Percentiles rank a stretch among this genome's conserved stretches.
Conservation (phyloP, 352 stramenopile species). For the Globisporangium apiculatum region DNA sequence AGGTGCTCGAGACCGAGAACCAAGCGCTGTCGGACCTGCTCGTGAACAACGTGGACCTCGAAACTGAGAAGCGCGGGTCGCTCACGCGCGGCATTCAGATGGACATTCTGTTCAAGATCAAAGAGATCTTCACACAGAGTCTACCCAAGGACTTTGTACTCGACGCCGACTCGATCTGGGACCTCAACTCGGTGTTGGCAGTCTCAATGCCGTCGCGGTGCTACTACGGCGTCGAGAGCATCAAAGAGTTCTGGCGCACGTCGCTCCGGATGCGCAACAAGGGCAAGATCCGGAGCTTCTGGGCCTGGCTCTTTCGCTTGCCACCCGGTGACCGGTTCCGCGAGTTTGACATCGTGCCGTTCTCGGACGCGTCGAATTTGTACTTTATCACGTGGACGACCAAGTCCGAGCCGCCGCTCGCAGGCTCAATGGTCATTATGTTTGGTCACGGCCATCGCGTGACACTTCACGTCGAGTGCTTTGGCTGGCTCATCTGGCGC, state of each 20-base stretch:
- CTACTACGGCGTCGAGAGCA: slow-evolving; percentile 83
- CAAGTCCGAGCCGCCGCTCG: slow-evolving; percentile 65
- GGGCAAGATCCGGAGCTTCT: slow-evolving; percentile 84
- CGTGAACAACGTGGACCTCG: slow-evolving; percentile 58
- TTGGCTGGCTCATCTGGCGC: slow-evolving; percentile 82
- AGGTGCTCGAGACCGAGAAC: slow-evolving; percentile 62
- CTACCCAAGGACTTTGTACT: slow-evolving; percentile 81
- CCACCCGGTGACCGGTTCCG: slow-evolving; percentile 66
- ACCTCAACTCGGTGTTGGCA: slow-evolving; percentile 76
- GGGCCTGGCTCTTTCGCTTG: slow-evolving; percentile 76
- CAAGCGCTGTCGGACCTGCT: slow-evolving; percentile 65
- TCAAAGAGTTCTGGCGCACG: slow-evolving; percentile 84
- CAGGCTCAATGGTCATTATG: slow-evolving; percentile 80
- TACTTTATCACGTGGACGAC: slow-evolving; percentile 85
- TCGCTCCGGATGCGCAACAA: slow-evolving; percentile 84
- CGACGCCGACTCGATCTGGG: slow-evolving; percentile 80
- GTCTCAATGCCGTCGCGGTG: slow-evolving; percentile 82
- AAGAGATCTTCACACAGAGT: slow-evolving; percentile 84
- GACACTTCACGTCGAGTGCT: slow-evolving; percentile 80
- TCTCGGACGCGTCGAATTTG: slow-evolving; percentile 60
- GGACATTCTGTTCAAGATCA: slow-evolving; percentile 84
- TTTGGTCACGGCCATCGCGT: slow-evolving; percentile 78
- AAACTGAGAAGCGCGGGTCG: slow-evolving; percentile 43
- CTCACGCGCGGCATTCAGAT: slow-evolving; percentile 81
- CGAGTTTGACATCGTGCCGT: slow-evolving; percentile 73